Base-by-base conservation (phyloP, 768 basidiomycete species). In the Tylopilus plumbeoviolaceoides region DNA sequence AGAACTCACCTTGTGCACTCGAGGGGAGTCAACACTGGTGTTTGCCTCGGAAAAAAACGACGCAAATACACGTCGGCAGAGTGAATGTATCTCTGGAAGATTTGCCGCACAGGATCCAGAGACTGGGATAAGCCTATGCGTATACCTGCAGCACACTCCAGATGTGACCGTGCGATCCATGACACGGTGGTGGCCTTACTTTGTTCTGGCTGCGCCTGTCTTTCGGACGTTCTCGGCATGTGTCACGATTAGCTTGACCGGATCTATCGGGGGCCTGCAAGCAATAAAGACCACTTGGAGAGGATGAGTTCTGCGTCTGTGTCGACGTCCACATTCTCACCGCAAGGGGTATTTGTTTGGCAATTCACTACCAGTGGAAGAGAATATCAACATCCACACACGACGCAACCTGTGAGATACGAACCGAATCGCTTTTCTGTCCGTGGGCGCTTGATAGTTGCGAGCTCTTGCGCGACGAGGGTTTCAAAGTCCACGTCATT, bases 311-410 rank as follows among this genome's bases (percentile, higher is more conserved):
- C 33, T 27, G 27, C 1, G 2, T 38, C 18, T 33, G 48, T 45
- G 41, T 33, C 51, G 23, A 51, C 50, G 8, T 38, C 12, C 27
- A 23, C 12, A 15, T 5, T 40, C 49, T 35, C 65, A 91, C 90
- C 82, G 51, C 90, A 93, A 40, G 83, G 79, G 1, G 89, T 91
- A 62, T 88, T 85, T 4, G 89, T 91, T 61, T 82, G 81, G 57
- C 85, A 89, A 62, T 83, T 92, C 6, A 71, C 90, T 93, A 5
- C 23, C 23, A 23, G 23, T 23, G 55, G 12, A 42, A 33, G 53
- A 58, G 27, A 52, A 47, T 27, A 43, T 33, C 40, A 54, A 54
- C 38, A 47, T 9, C n/a, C n/a, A 18, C 12, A 41, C 48, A 11
- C 20, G 36, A 11, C 20, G 3, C 28, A 18, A 18, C 30, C 8